A percentile compares a stretch with the other conserved stretches of the same genome.
Evolutionary conservation across 805 yeast species (phyloP).

Genomic region (Nakazawaea wyomingensis): DNA sequence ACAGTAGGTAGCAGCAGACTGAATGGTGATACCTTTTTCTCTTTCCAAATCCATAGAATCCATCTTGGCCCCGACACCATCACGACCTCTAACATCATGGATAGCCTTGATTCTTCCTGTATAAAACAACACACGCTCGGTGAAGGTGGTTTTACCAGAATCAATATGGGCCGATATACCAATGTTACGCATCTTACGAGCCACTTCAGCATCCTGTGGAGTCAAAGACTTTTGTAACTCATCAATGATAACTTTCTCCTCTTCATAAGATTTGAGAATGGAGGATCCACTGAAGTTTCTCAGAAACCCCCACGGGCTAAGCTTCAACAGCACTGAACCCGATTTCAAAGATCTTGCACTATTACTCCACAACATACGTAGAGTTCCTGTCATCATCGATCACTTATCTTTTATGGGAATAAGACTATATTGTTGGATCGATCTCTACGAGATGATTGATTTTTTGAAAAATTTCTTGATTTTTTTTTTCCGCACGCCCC

Average conservation of each 20-base stretch:
- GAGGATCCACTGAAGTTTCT: background rate
- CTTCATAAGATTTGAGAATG: slow-evolving; percentile 44
- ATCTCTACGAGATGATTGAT: too few relatives aligned
- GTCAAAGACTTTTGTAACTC: slow-evolving; percentile 44
- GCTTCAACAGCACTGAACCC: background rate
- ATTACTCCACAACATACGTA: background rate
- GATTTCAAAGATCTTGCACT: background rate
- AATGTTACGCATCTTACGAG: slow-evolving; percentile 75
- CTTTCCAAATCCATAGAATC: slow-evolving; percentile 98
- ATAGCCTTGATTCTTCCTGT: slow-evolving; percentile 97
- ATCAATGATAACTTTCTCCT: slow-evolving; percentile 67
- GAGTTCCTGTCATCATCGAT: background rate
- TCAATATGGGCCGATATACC: slow-evolving; percentile 98
- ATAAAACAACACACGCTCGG: slow-evolving; percentile 92
- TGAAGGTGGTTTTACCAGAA: slow-evolving; percentile 96
- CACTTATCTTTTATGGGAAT: too few relatives aligned
- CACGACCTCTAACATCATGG: slow-evolving; percentile 95
- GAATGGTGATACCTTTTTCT: slow-evolving; percentile 98
- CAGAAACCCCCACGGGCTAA: background rate
- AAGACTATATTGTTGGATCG: too few relatives aligned
- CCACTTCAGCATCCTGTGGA: slow-evolving; percentile 45
- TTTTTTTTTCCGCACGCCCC: background rate
- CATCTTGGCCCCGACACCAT: slow-evolving; percentile 98
- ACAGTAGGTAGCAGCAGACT: slow-evolving; percentile 98
- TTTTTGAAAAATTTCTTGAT: slow-evolving; percentile 1